Evolutionary conservation across 129 eudicot species (phyloP).

Genomic region (Centaurea solstitialis): DNA sequence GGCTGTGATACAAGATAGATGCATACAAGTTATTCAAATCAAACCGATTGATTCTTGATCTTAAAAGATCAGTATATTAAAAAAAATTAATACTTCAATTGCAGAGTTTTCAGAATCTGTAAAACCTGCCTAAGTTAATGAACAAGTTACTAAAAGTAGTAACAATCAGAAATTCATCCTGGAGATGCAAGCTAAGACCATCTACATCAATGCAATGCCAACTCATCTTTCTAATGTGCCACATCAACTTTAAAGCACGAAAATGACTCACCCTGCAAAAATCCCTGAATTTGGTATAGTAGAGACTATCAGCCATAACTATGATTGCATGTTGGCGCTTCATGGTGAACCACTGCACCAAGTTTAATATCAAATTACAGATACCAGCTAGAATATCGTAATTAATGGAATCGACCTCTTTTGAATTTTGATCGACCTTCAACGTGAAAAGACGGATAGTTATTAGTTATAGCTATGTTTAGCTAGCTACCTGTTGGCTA

Average conservation of each 20-base stretch:
- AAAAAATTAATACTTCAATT: too few relatives aligned
- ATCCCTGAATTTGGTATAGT: slow-evolving; percentile 63
- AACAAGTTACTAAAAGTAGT: too few relatives aligned
- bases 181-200: too few relatives aligned
- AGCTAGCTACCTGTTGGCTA: background rate
- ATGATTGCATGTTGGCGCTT: slow-evolving; percentile 83
- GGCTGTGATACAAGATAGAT: slow-evolving; percentile 52
- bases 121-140: too few relatives aligned
- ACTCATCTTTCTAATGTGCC: too few relatives aligned
- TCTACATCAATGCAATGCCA: too few relatives aligned
- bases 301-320: slow-evolving; percentile 71
- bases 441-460: too few relatives aligned
- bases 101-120: too few relatives aligned
- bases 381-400: background rate
- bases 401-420: background rate
- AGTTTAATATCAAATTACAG: background rate
- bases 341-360: slow-evolving; percentile 86
- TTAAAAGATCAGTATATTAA: too few relatives aligned
- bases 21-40: slow-evolving; percentile 9
- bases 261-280: slow-evolving; percentile 60
- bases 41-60: slow-evolving; percentile 5
- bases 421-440: background rate
- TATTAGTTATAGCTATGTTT: too few relatives aligned
- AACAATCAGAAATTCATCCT: too few relatives aligned
- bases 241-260: too few relatives aligned